Base-by-base conservation (phyloP, 2,329 filamentous ascomycete genomes). In the Pyricularia grisea region DNA sequence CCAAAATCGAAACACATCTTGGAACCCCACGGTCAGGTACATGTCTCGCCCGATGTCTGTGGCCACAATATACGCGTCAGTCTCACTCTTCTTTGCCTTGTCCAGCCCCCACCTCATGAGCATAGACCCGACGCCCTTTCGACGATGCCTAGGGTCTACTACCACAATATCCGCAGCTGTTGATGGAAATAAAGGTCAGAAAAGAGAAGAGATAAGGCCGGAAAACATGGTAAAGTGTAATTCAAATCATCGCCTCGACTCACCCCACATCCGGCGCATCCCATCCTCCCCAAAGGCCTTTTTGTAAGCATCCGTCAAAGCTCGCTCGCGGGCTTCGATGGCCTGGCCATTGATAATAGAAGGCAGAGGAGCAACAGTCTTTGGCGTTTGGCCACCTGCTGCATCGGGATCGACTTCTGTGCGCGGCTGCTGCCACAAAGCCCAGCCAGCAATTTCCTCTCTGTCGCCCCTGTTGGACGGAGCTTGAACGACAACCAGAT, bases 361-460 rank as follows among this genome's bases (percentile, higher is more conserved):
- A 20, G 64, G 64, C 17, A 30, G 30, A 4, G 64, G 12, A 25
- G 64, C 64, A 14, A 30, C 23, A n/a, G 14, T 23, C 30, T 65
- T 30, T 11, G 31, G 17, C 28, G 9, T 20, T 10, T 7, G 9
- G 14, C 30, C 36, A 60, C 69, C 69, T 5, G 66, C 68, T 31
- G 69, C 71, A 31, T 67, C 65, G 11, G 69, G 25, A 28, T 71
- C 70, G 12, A 65, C 60, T 55, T 72, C 71, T 17, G 67, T 71
- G 20, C 31, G 64, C 20, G 64, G 64, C 30, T 65, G 64, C 20
- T 33, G 64, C 64, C 64, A 65, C n/a, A 23, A 25, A 7, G 30
- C 27, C 30, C 31, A 14, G 9, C 64, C 64, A 17, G 64, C 64
- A 20, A 65, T 25, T 30, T 65, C 64, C 64, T 65, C 64, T 4